Evolutionary conservation across 2,329 filamentous ascomycete genomes (phyloP).

Genomic region (Trichoderma arundinaceum): DNA sequence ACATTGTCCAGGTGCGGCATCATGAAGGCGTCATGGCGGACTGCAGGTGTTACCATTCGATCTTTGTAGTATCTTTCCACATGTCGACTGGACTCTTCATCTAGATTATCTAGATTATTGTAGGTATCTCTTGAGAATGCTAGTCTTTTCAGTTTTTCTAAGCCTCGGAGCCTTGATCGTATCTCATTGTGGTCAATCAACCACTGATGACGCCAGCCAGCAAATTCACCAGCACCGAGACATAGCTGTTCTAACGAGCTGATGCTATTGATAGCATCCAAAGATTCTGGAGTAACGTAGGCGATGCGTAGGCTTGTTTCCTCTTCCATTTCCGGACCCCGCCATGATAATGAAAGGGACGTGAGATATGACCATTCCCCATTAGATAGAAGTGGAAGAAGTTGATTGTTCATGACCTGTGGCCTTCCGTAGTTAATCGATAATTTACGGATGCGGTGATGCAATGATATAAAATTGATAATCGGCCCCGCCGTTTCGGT

Average conservation of each 20-base stretch:
- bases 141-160: conserved; percentile 7
- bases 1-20: not conserved
- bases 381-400: conserved; percentile 5
- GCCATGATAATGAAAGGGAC: conserved; percentile 19
- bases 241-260: conserved; percentile 2
- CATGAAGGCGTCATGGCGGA: not conserved
- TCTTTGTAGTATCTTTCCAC: not conserved
- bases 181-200: not conserved
- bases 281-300: not conserved
- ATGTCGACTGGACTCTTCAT: not conserved
- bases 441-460: conserved; percentile 1
- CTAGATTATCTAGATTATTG: not conserved
- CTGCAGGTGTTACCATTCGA: not conserved
- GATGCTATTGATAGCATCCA: not conserved
- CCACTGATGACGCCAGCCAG: conserved; percentile 3
- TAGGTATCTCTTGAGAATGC: conserved; percentile 12
- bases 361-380: conserved; percentile 10
- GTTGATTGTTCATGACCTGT: not conserved
- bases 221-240: not conserved
- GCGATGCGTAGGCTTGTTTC: not conserved
- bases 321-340: not conserved
- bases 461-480: not conserved
- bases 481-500: not conserved
- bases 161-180: not conserved
- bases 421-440: not conserved